Percentiles rank a stretch among this genome's conserved stretches.
Conservation (phyloP, 2,329 filamentous ascomycete genomes). For the Trichophyton equinum region DNA sequence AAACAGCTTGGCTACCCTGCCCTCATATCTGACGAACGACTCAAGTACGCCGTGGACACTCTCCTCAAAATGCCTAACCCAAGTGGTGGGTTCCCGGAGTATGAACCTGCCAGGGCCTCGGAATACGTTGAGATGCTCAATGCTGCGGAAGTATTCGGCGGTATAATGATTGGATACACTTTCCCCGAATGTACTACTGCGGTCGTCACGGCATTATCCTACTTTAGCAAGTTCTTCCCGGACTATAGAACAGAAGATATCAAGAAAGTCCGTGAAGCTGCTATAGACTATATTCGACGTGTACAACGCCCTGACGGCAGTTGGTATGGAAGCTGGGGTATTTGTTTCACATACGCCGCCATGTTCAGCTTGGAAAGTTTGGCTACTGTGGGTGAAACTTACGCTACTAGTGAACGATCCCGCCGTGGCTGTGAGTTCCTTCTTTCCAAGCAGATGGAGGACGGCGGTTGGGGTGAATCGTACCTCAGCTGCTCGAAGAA, state of each 20-base stretch:
- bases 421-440: constrained; percentile 75
- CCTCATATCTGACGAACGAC: constrained; percentile 60
- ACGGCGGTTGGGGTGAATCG: constrained; percentile 94
- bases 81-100: constrained; percentile 77
- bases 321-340: constrained; percentile 97
- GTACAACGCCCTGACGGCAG: constrained; percentile 71
- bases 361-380: constrained; percentile 94
- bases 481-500: constrained; percentile 74
- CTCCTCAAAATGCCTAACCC: constrained; percentile 82
- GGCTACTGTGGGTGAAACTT: constrained; percentile 67
- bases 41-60: constrained; percentile 82
- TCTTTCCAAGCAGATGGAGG: constrained; percentile 66
- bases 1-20: constrained; percentile 61
- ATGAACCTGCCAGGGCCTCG: constrained; percentile 71
- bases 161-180: constrained; percentile 98
- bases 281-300: constrained; percentile 69
- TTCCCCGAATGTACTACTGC: constrained; percentile 97
- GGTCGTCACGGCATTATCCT: constrained; percentile 71
- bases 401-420: constrained; percentile 57
- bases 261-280: constrained; percentile 54
- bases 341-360: constrained; percentile 92
- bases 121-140: constrained; percentile 74
- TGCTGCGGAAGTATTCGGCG: constrained; percentile 88
- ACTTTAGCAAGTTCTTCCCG: constrained; percentile 72
- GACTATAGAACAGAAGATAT: constrained; percentile 69